These are phyloP conservation scores for Biancaea sappan DNA, from an alignment of 306 rosid species.

Conservation along the genomic window DNA sequence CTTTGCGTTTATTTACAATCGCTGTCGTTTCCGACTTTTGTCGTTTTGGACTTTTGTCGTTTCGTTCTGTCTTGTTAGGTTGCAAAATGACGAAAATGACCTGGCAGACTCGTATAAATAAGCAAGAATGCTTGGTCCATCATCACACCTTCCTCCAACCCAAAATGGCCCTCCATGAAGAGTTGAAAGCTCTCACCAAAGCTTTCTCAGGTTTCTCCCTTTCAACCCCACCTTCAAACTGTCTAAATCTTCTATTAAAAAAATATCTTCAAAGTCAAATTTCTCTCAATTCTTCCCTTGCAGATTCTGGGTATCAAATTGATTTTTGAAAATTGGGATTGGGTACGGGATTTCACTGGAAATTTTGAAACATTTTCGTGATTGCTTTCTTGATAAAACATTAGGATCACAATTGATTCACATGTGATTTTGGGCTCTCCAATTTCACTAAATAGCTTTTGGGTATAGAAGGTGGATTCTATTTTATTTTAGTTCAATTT, in stretches of 20 bases:
- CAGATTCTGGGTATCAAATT: background rate
- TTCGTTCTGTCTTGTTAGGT: background rate
- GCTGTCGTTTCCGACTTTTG: too few species aligned
- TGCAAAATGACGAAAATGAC: slow-evolving; percentile 44
- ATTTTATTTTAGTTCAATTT: background rate
- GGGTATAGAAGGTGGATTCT: background rate
- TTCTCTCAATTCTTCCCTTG: background rate
- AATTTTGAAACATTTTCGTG: background rate
- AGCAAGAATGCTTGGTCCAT: background rate
- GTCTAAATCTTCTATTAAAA: background rate
- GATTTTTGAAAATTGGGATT: background rate
- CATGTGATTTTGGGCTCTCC: background rate
- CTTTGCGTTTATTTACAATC: too few species aligned
- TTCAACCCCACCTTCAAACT: background rate
- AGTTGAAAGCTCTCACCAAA: slow-evolving; percentile 57
- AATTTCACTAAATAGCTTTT: background rate
- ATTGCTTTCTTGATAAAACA: background rate
- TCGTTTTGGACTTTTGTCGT: too few species aligned
- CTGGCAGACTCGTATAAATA: slow-evolving; percentile 33
- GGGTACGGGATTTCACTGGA: background rate
- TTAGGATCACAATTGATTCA: background rate
- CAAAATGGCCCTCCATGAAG: slow-evolving; percentile 61
- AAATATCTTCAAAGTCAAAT: background rate
- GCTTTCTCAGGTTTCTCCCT: slow-evolving; percentile 79
- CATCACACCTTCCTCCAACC: background rate